Percentiles rank a stretch among this genome's conserved stretches.
Conservation (phyloP, 352 stramenopile species). For the Paralagenidium karlingii region DNA sequence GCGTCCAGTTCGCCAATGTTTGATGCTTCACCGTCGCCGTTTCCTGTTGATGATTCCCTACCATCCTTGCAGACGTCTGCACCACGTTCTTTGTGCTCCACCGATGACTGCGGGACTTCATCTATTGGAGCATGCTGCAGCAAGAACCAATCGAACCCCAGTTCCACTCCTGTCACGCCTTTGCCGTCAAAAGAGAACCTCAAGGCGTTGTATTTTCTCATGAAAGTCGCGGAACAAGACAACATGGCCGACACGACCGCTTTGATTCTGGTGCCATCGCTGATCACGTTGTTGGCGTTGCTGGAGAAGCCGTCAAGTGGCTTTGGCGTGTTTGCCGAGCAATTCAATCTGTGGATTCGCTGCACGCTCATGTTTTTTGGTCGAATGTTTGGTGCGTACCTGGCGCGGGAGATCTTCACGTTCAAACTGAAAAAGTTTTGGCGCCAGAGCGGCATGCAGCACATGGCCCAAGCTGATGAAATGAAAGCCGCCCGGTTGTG, state of each 20-base stretch:
- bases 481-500: conserved; percentile 56
- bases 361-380: conserved; percentile 78
- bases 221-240: conserved; percentile 81
- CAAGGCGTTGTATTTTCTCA: conserved; percentile 70
- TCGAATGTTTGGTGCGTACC: conserved; percentile 49
- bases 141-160: neutral
- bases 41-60: too few species aligned
- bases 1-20: too few species aligned
- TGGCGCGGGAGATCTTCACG: conserved; percentile 76
- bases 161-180: neutral
- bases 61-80: too few species aligned
- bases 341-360: conserved; percentile 71
- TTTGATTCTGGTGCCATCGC: conserved; percentile 69
- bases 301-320: conserved; percentile 60
- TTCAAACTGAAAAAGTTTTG: conserved; percentile 63
- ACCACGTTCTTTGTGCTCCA: too few species aligned
- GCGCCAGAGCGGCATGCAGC: conserved; percentile 8
- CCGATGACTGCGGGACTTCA: too few species aligned
- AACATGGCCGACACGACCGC: conserved; percentile 83
- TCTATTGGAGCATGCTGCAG: too few species aligned
- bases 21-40: too few species aligned
- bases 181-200: conserved; percentile 5
- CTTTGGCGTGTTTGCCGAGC: conserved; percentile 43
- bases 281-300: conserved; percentile 59
- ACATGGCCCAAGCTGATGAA: conserved; percentile 14